Percentiles rank a stretch among this genome's conserved stretches.
These are phyloP conservation scores for Nannochloropsis gaditana DNA, from an alignment of 108 stramenopile species.

Conservation along the genomic window DNA sequence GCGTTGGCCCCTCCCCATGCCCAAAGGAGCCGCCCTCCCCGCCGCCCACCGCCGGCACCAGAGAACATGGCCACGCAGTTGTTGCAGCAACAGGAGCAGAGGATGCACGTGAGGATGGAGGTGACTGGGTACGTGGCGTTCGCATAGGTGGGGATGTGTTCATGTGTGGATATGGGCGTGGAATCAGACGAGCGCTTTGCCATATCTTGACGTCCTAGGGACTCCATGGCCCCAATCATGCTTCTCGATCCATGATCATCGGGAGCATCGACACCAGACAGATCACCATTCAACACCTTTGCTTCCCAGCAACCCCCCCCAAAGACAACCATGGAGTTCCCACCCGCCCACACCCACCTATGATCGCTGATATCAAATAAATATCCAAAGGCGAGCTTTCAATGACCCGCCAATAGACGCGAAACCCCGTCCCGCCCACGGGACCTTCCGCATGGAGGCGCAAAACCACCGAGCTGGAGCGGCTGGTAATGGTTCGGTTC, in stretches of 20 bases:
- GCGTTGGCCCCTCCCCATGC: not conserved
- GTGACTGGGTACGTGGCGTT: not conserved
- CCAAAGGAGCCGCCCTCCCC: not conserved
- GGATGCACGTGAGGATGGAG: not conserved
- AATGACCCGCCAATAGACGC: not conserved
- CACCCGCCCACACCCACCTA: not conserved
- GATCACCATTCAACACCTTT: too few species aligned
- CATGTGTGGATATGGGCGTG: too few species aligned
- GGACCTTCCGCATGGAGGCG: not conserved
- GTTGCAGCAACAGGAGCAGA: not conserved
- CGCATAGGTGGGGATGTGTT: too few species aligned
- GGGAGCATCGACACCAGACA: too few species aligned
- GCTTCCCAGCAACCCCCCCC: too few species aligned
- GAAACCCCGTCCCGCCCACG: not conserved
- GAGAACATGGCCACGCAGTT: not conserved
- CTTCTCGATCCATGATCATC: too few species aligned
- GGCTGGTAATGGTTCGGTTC: not conserved
- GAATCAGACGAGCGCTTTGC: too few species aligned
- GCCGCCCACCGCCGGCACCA: not conserved
- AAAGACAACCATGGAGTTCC: too few species aligned
- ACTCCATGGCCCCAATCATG: too few species aligned
- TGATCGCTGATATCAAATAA: conserved; percentile 8
- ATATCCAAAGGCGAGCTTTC: conserved; percentile 14
- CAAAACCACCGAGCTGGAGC: not conserved
- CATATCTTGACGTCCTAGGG: too few species aligned